These are phyloP conservation scores for Hyparrhenia diplandra DNA, from an alignment of 176 grass and related monocot species.

Conservation along the genomic window DNA sequence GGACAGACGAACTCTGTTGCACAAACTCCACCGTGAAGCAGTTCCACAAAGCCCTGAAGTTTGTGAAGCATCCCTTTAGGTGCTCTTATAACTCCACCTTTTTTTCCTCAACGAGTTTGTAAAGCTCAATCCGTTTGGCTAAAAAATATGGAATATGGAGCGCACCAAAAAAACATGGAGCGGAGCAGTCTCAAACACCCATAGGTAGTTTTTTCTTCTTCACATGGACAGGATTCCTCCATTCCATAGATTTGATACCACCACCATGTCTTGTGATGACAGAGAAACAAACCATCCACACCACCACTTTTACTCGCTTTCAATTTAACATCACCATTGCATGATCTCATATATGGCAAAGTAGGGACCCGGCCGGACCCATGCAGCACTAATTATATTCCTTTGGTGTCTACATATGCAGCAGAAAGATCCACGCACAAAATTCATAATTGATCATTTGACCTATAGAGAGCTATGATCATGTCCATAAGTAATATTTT, in stretches of 20 bases:
- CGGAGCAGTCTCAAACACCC: too few species aligned
- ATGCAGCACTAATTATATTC: not conserved
- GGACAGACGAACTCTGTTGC: too few species aligned
- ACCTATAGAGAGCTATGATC: not conserved
- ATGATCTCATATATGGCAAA: conserved; percentile 1
- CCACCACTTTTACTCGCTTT: conserved; percentile 8
- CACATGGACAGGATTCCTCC: conserved; percentile 21
- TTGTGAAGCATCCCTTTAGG: too few species aligned
- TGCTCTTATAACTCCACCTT: too few species aligned
- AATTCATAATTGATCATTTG: not conserved
- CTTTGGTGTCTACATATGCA: not conserved
- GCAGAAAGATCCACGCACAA: not conserved
- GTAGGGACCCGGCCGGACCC: not conserved
- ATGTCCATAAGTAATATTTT: too few species aligned
- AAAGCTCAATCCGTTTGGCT: too few species aligned
- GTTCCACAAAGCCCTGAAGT: too few species aligned
- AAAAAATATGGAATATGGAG: too few species aligned
- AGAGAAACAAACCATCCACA: conserved; percentile 1
- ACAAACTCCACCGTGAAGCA: too few species aligned
- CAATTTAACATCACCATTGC: not conserved
- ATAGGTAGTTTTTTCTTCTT: not conserved
- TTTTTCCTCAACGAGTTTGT: too few species aligned
- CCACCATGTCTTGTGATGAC: conserved; percentile 11
- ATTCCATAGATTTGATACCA: conserved; percentile 36
- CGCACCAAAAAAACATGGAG: too few species aligned